Evolutionary conservation across 257 asterid species (phyloP).

Genomic region (Lycium ferocissimum): DNA sequence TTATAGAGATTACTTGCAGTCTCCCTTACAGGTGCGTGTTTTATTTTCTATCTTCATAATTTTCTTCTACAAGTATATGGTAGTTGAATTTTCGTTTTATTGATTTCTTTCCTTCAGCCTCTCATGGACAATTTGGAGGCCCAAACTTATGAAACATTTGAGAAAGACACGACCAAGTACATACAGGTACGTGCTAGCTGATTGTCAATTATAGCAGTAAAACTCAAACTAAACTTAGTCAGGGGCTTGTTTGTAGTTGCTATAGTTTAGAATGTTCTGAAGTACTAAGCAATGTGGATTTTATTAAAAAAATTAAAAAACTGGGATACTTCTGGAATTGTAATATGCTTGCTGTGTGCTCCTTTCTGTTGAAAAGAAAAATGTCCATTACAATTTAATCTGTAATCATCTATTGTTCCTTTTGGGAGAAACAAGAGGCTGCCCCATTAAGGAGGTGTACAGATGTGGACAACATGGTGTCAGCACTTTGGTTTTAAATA

Average conservation of each 20-base stretch:
- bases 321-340: not conserved
- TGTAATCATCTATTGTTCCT: not conserved
- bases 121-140: slow-evolving; percentile 99
- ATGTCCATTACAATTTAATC: not conserved
- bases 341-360: not conserved
- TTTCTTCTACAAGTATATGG: not conserved
- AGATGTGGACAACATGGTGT: not conserved
- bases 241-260: slow-evolving; percentile 2
- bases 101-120: slow-evolving; percentile 64
- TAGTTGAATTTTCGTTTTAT: slow-evolving; percentile 18
- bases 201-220: not conserved
- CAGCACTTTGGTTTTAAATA: not conserved
- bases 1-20: slow-evolving; percentile 93
- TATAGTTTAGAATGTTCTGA: slow-evolving; percentile 23
- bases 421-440: slow-evolving; percentile 15
- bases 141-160: slow-evolving; percentile 97
- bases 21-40: slow-evolving; percentile 85
- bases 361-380: slow-evolving; percentile 11
- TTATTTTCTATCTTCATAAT: not conserved
- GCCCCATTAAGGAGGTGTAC: not conserved
- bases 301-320: not conserved
- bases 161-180: slow-evolving; percentile 88
- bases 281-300: slow-evolving; percentile 1
- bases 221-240: slow-evolving; percentile 15
- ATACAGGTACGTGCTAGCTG: slow-evolving; percentile 62